These are phyloP conservation scores for Malassezia obtusa DNA, from an alignment of 1,284 basidiomycete species.

Conservation along the genomic window DNA sequence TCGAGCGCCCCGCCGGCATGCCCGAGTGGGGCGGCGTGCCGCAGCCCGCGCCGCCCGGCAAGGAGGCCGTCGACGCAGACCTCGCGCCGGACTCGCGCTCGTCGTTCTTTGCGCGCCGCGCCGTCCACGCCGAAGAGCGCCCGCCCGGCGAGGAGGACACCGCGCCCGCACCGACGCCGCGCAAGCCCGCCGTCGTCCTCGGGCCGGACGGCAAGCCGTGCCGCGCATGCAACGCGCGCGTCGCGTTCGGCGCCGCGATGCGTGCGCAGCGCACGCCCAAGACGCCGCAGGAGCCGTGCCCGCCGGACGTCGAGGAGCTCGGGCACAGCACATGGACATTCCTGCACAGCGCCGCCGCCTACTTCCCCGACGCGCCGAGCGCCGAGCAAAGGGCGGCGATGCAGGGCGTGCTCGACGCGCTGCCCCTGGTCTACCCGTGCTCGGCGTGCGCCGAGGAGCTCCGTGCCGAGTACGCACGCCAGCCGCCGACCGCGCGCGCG, in stretches of 20 bases:
- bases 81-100: neutral
- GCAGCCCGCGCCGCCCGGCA: constrained; percentile 1
- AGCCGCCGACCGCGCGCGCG: constrained; percentile 16
- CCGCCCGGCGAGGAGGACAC: neutral
- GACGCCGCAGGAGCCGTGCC: constrained; percentile 21
- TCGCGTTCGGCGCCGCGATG: constrained; percentile 40
- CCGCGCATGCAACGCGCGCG: constrained; percentile 41
- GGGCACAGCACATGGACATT: constrained; percentile 42
- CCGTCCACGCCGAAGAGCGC: constrained; percentile 12
- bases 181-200: constrained; percentile 24
- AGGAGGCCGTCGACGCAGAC: constrained; percentile 13
- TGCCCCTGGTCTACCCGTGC: constrained; percentile 42
- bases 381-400: constrained; percentile 30
- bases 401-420: constrained; percentile 27
- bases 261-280: constrained; percentile 16
- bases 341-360: constrained; percentile 40
- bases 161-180: neutral
- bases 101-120: constrained; percentile 13
- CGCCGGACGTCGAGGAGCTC: constrained; percentile 40
- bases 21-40: constrained; percentile 80
- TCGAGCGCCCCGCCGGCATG: constrained; percentile 67
- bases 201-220: constrained; percentile 47
- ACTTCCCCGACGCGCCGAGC: constrained; percentile 35
- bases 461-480: constrained; percentile 26
- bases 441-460: constrained; percentile 34